Conservation (phyloP, 2,329 filamentous ascomycete genomes). For the Aspergillus oerlinghausenensis region DNA sequence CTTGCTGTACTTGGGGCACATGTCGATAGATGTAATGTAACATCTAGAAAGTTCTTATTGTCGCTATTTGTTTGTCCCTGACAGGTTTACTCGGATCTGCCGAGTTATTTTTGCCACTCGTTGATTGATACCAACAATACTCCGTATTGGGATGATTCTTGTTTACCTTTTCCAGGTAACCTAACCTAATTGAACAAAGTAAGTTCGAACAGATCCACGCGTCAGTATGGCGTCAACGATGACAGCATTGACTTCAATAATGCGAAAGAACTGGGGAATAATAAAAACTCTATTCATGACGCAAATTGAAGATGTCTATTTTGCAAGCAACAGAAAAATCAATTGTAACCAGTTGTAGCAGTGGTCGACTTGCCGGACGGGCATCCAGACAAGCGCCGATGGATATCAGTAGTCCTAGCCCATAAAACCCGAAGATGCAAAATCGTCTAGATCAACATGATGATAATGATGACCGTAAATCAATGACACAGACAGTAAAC, state of each 20-base stretch:
- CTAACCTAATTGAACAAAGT: background rate
- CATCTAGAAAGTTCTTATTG: too few relatives aligned
- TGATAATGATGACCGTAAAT: conserved; percentile 3
- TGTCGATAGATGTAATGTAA: too few relatives aligned
- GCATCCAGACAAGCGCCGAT: conserved; percentile 7
- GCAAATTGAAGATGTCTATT: conserved; percentile 8
- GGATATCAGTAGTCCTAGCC: conserved; percentile 24
- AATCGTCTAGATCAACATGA: background rate
- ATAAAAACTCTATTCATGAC: conserved; percentile 4
- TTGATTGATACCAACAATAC: too few relatives aligned
- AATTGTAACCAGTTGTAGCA: background rate
- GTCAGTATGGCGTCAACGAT: background rate
- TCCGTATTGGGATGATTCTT: background rate
- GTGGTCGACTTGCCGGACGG: background rate
- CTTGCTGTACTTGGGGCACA: background rate
- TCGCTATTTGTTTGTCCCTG: too few relatives aligned
- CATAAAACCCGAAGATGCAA: conserved; percentile 7
- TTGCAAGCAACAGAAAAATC: conserved; percentile 1
- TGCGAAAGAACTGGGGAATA: background rate
- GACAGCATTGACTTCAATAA: background rate
- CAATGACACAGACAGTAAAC: conserved; percentile 10
- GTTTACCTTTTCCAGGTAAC: background rate
- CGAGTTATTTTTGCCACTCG: too few relatives aligned
- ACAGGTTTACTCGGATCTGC: too few relatives aligned
- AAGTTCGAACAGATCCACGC: background rate